These are phyloP conservation scores for Chlorella vulgaris DNA, from an alignment of 139 green algal genomes.

Conservation along the genomic window DNA sequence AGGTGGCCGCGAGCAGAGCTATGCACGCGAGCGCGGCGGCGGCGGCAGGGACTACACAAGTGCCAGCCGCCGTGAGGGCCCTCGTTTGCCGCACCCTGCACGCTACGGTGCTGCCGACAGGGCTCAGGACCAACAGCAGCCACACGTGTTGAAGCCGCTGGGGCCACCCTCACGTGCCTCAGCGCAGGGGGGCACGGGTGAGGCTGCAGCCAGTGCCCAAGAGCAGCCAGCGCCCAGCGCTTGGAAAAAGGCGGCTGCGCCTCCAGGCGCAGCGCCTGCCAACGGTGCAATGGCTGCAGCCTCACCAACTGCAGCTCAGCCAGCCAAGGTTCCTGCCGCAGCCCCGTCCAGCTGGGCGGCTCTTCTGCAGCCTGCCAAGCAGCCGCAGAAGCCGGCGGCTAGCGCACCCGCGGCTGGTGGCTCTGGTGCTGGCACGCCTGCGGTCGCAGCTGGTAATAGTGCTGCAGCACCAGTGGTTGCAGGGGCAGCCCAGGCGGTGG, in stretches of 20 bases:
- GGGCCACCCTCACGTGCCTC: too few relatives aligned
- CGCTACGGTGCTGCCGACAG: background rate
- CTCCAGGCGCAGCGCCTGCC: too few relatives aligned
- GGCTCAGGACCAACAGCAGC: background rate
- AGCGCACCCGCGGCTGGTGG: background rate
- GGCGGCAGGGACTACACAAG: background rate
- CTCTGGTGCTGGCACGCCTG: too few relatives aligned
- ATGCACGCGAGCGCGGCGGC: background rate
- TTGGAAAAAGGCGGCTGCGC: too few relatives aligned
- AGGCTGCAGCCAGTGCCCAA: too few relatives aligned
- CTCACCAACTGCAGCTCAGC: background rate
- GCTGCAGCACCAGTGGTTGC: too few relatives aligned
- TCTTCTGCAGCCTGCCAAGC: background rate
- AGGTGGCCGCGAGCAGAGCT: background rate
- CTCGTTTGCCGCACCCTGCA: background rate
- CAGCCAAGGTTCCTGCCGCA: background rate
- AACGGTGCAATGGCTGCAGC: background rate
- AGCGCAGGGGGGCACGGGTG: too few relatives aligned
- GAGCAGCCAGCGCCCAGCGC: too few relatives aligned
- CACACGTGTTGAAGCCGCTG: constrained; percentile 7
- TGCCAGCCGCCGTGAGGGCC: background rate
- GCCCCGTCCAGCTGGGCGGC: background rate
- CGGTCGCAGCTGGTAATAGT: too few relatives aligned
- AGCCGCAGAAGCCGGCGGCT: background rate
- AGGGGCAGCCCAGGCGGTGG: too few relatives aligned